Evolutionary conservation across 2,329 filamentous ascomycete species (phyloP).

Genomic region (Acephala macrosclerotiorum): DNA sequence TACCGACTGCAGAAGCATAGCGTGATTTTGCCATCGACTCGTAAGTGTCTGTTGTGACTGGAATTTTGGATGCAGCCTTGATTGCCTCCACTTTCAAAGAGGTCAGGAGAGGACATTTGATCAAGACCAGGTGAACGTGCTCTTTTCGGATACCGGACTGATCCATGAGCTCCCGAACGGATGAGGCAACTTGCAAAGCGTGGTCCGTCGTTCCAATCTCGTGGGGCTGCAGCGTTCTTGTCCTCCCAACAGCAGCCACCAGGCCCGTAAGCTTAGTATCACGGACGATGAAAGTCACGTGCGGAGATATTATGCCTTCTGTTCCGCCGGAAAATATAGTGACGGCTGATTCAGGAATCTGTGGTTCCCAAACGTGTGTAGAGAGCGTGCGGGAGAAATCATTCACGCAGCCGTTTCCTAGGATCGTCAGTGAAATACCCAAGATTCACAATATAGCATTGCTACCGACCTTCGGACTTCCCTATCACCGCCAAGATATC

Average conservation of each 20-base stretch:
- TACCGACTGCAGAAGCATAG: conserved; percentile 44
- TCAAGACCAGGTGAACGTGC: conserved; percentile 41
- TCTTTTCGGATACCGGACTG: conserved; percentile 29
- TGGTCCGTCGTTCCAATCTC: conserved; percentile 44
- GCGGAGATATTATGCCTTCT: conserved; percentile 44
- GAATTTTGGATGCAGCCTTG: conserved; percentile 31
- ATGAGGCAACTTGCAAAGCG: conserved; percentile 34
- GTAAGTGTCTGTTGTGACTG: conserved; percentile 44
- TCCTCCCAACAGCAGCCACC: conserved; percentile 40
- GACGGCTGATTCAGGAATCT: conserved; percentile 41
- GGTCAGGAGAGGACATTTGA: conserved; percentile 44
- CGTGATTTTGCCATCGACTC: conserved; percentile 46
- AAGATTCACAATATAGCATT: not conserved
- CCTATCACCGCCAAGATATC: conserved; percentile 44
- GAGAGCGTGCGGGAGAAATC: conserved; percentile 46
- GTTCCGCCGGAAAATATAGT: conserved; percentile 46
- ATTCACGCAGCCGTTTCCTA: conserved; percentile 47
- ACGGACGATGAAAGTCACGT: conserved; percentile 43
- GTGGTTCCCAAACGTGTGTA: conserved; percentile 43
- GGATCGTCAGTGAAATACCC: conserved; percentile 14
- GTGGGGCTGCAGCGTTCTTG: conserved; percentile 39
- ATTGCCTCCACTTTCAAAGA: conserved; percentile 40
- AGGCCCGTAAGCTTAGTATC: conserved; percentile 34
- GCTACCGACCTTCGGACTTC: conserved; percentile 42
- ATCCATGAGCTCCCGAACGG: conserved; percentile 34